Evolutionary conservation across 2,329 filamentous ascomycete genomes (phyloP), one percentile per base, ranked within the genome.

Genomic region (Colletotrichum endophyticum): DNA sequence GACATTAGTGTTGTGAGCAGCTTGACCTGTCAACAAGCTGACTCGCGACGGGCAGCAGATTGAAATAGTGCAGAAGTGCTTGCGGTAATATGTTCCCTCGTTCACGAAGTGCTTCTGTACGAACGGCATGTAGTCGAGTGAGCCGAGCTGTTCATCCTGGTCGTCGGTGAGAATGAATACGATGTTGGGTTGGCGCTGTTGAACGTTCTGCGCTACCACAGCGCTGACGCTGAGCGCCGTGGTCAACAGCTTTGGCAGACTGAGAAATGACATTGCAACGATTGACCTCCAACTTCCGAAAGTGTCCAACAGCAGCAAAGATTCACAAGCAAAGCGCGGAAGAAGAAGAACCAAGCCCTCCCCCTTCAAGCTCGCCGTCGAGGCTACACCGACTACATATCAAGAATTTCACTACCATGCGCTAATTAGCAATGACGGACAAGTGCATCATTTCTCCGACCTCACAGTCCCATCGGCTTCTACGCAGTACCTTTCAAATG

Each of bases 1-100:
- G 2, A 95, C 92, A 78, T 95, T 95, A 0, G 92, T 94, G 78
- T 94, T 94, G 79, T 95, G 93, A 0, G 93, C 91, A 8, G 91
- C 88, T 80, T 90, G 91, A 1, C 93, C 93, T 0, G 93, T 94
- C 89, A 89, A 91, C 2, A 95, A 82, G 16, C 89, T 91, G 3
- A 93, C 93, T 3, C 93, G 87, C 0, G 92, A 92, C 0, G 93
- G 93, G 78, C 93, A 95, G 82, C 93, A 95, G 1, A 94, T 82
- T 0, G 93, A 88, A 0, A 92, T 91, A 0, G 93, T 94, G 78
- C 92, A 93, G 73, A 91, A 95, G 79, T 95, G 93, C 53, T 90
- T 90, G 62, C 85, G 84, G 77, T 91, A 95, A 2, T 87, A 88
- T 0, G 91, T 92, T 0, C 93, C 93, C 70, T 91, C 84, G 1